Percentiles rank a stretch among this genome's conserved stretches.
These are phyloP conservation scores for Glycine latifolia DNA, from an alignment of 306 rosid species.

Conservation along the genomic window DNA sequence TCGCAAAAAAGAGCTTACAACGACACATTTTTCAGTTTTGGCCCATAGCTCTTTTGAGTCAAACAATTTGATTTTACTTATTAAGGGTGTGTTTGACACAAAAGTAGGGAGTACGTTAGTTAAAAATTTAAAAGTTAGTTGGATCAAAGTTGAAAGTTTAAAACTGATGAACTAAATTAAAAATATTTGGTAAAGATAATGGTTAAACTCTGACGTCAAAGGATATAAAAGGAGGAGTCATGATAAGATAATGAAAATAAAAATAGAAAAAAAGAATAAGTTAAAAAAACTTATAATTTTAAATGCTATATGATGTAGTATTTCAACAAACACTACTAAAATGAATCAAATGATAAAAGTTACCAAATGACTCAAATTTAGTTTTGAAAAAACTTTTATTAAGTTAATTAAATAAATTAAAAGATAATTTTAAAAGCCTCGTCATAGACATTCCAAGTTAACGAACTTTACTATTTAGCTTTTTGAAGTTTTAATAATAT, in stretches of 20 bases:
- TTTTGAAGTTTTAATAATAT: neutral
- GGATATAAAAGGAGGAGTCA: neutral
- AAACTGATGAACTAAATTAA: neutral
- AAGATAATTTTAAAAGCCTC: neutral
- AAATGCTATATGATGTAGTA: neutral
- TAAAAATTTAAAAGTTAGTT: conserved; percentile 9
- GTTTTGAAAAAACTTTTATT: no score
- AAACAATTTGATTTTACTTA: neutral
- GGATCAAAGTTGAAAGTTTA: neutral
- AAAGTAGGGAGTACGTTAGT: neutral
- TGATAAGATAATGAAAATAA: neutral
- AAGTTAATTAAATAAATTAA: neutral
- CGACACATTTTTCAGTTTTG: neutral
- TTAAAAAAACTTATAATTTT: no score
- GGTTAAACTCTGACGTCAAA: neutral
- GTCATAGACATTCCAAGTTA: neutral
- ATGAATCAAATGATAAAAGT: neutral
- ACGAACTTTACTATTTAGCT: neutral
- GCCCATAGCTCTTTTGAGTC: neutral
- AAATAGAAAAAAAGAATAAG: neutral
- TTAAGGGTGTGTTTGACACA: neutral
- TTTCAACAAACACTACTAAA: neutral
- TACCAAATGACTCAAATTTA: neutral
- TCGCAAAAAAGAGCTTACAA: neutral
- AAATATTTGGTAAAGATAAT: neutral